phyloP scores from a whole-genome alignment of 176 grass and related monocot genomes.

The Themeda triandra region DNA sequence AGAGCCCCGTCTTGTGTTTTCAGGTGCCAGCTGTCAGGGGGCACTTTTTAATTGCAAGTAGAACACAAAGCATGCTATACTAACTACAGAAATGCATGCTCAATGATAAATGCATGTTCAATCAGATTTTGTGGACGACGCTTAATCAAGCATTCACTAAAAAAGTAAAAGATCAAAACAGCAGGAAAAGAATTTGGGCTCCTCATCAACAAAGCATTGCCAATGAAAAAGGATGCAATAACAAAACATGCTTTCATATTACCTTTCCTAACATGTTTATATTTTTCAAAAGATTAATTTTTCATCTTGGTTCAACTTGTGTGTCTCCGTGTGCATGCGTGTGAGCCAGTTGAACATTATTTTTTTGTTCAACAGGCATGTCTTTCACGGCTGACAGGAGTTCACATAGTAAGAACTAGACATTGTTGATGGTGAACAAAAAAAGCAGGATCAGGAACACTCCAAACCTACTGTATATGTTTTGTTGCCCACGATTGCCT shows the following conservation, averaged over 20 bases:
- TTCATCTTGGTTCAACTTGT: not conserved
- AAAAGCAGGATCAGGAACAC: not conserved
- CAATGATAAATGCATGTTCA: not conserved
- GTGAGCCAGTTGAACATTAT: not conserved
- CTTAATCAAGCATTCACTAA: constrained; percentile 3
- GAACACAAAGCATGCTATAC: not conserved
- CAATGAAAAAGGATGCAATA: not conserved
- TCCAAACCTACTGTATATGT: constrained; percentile 41
- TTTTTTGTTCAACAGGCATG: not conserved
- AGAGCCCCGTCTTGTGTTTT: constrained; percentile 46
- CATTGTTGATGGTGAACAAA: not conserved
- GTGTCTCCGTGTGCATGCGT: not conserved
- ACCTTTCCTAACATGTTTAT: not conserved
- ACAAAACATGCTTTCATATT: not conserved
- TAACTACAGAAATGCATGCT: not conserved
- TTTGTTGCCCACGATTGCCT: constrained; percentile 33
- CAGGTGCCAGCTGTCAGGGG: constrained; percentile 38
- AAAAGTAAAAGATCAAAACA: not conserved
- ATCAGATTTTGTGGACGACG: not conserved
- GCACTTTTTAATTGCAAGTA: not conserved
- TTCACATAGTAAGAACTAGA: not conserved
- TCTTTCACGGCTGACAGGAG: not conserved
- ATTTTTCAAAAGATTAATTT: not conserved
- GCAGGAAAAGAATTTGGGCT: not conserved
- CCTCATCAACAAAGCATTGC: not conserved